These are phyloP conservation scores for Syncephalastrum sp. DNA, from an alignment of 371 early-diverging fungal species.

Conservation along the genomic window DNA sequence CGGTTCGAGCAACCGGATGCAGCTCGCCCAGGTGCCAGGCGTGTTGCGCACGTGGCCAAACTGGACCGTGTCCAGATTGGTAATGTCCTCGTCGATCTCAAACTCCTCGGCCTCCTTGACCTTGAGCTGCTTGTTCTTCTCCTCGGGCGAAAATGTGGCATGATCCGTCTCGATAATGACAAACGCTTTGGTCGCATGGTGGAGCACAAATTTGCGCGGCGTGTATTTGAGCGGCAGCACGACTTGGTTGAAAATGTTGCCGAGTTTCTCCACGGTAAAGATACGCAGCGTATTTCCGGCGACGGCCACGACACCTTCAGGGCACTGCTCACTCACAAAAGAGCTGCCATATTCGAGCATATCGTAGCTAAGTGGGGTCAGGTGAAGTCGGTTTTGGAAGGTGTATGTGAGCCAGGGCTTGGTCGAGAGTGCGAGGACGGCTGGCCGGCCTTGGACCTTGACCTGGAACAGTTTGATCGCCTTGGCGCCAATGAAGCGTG, in stretches of 20 bases:
- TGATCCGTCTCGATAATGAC: conserved; percentile 90
- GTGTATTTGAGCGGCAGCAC: conserved; percentile 87
- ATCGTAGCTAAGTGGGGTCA: conserved; percentile 70
- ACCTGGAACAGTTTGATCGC: conserved; percentile 79
- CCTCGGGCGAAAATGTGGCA: conserved; percentile 66
- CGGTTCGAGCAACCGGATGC: conserved; percentile 85
- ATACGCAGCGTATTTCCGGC: conserved; percentile 85
- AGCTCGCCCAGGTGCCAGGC: conserved; percentile 86
- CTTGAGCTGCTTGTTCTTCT: conserved; percentile 54
- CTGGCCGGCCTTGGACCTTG: conserved; percentile 63
- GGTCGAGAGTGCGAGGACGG: conserved; percentile 82
- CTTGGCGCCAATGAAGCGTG: conserved; percentile 86
- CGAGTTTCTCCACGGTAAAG: conserved; percentile 84
- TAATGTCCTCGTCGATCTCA: conserved; percentile 54
- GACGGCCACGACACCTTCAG: conserved; percentile 90
- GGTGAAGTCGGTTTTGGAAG: conserved; percentile 63
- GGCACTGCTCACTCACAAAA: conserved; percentile 87
- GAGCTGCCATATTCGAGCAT: conserved; percentile 80
- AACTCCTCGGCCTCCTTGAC: conserved; percentile 55
- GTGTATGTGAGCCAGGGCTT: conserved; percentile 92
- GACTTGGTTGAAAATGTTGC: conserved; percentile 80
- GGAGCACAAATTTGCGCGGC: conserved; percentile 81
- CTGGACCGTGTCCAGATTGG: conserved; percentile 38
- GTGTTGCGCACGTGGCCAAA: conserved; percentile 77
- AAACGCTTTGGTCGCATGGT: conserved; percentile 76